A percentile compares a stretch with the other conserved stretches of the same genome.
Conservation (phyloP, 345 rosid genomes). For the Cochlearia excelsa region DNA sequence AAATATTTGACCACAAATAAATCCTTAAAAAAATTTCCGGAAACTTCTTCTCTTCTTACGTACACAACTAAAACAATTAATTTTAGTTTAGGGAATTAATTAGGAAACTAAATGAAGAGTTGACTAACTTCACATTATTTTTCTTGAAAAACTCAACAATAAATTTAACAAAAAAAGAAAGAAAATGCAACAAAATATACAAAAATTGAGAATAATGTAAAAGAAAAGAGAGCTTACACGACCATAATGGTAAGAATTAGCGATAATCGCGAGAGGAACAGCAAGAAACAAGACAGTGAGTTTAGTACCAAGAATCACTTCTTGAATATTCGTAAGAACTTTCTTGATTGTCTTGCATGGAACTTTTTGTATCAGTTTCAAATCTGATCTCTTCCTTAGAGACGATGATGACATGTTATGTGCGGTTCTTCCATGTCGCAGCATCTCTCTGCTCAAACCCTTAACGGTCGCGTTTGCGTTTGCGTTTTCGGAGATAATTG, state of each 20-base stretch:
- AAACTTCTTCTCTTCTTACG: too few relatives aligned
- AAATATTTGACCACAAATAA: too few relatives aligned
- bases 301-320: slow-evolving; percentile 84
- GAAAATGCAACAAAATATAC: background rate
- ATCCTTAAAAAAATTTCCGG: too few relatives aligned
- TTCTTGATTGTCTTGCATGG: slow-evolving; percentile 51
- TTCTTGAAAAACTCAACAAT: too few relatives aligned
- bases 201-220: background rate
- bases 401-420: slow-evolving; percentile 91
- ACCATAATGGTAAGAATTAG: slow-evolving; percentile 48
- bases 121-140: too few relatives aligned
- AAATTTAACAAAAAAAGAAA: too few relatives aligned
- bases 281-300: slow-evolving; percentile 78
- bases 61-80: too few relatives aligned
- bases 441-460: slow-evolving; percentile 52
- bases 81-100: too few relatives aligned
- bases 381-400: slow-evolving; percentile 72
- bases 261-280: slow-evolving; percentile 66
- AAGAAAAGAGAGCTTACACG: slow-evolving; percentile 30
- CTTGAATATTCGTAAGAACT: slow-evolving; percentile 67
- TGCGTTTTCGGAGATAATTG: background rate
- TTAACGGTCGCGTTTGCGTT: slow-evolving; percentile 36
- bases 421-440: slow-evolving; percentile 61
- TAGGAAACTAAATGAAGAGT: too few relatives aligned
- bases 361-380: slow-evolving; percentile 58